phyloP scores from a whole-genome alignment of 257 asterid genomes.

The Ocimum tenuiflorum region DNA sequence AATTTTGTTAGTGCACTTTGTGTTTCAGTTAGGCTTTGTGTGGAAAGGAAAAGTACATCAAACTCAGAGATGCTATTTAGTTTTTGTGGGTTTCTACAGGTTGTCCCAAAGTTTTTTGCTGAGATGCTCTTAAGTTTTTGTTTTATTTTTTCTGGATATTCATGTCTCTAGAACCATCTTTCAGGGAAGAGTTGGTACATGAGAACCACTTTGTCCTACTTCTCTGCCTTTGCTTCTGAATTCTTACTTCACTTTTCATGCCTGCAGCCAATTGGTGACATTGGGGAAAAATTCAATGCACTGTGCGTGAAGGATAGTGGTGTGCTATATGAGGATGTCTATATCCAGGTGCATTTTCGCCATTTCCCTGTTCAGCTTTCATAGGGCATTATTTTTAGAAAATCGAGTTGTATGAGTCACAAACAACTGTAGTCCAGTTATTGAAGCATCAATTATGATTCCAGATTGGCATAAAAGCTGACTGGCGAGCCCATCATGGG shows the following conservation, averaged over 20 bases:
- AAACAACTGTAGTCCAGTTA: constrained; percentile 4
- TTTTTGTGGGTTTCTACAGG: not conserved
- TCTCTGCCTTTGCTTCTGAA: constrained; percentile 17
- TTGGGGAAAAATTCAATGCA: constrained; percentile 75
- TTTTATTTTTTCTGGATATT: constrained; percentile 4
- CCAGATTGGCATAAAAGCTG: constrained; percentile 93
- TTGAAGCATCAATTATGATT: constrained; percentile 15
- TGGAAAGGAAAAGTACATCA: not conserved
- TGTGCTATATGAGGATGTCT: constrained; percentile 81
- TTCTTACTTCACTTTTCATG: constrained; percentile 17
- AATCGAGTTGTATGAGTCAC: not conserved
- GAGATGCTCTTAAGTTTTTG: not conserved
- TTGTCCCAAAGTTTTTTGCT: not conserved
- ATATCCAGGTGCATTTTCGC: constrained; percentile 61
- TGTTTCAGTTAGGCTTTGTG: constrained; percentile 6
- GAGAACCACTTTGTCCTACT: not conserved
- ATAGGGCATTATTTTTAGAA: not conserved
- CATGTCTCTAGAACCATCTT: not conserved
- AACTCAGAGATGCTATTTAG: not conserved
- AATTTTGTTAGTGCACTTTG: not conserved
- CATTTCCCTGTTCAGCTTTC: constrained; percentile 3
- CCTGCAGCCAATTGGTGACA: constrained; percentile 79
- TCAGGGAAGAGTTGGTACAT: not conserved
- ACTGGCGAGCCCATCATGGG: constrained; percentile 85
- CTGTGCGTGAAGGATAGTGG: constrained; percentile 91